These are phyloP conservation scores for Ophiocordyceps unilateralis DNA, from an alignment of 2,329 filamentous ascomycete genomes.

Conservation along the genomic window DNA sequence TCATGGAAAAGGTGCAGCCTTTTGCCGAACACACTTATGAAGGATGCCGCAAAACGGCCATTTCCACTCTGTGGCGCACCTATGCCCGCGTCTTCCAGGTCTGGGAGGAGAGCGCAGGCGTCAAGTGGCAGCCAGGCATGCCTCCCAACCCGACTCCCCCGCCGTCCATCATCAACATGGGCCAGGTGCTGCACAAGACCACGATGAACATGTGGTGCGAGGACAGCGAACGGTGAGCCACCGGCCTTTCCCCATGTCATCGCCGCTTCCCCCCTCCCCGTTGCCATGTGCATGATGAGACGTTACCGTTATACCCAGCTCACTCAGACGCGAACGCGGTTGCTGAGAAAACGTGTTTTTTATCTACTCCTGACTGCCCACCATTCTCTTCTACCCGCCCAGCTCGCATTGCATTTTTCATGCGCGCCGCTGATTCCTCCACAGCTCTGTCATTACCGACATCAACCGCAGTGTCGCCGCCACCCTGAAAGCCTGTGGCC, in stretches of 20 bases:
- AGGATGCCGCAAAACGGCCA: slow-evolving; percentile 79
- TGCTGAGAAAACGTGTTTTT: slow-evolving; percentile 68
- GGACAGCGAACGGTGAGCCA: slow-evolving; percentile 80
- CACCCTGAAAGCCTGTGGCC: slow-evolving; percentile 79
- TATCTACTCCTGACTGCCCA: slow-evolving; percentile 14
- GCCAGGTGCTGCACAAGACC: slow-evolving; percentile 66
- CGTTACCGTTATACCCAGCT: slow-evolving; percentile 93
- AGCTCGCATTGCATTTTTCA: background rate
- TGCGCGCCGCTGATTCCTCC: background rate
- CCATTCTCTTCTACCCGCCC: background rate
- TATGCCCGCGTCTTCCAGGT: slow-evolving; percentile 84
- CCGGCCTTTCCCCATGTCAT: background rate
- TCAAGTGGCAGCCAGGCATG: slow-evolving; percentile 81
- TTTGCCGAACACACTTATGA: slow-evolving; percentile 83
- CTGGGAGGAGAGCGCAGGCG: slow-evolving; percentile 54
- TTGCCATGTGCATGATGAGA: slow-evolving; percentile 53
- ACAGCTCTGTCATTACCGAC: slow-evolving; percentile 73
- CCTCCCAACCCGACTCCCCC: slow-evolving; percentile 69
- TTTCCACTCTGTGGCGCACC: slow-evolving; percentile 82
- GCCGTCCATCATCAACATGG: slow-evolving; percentile 66
- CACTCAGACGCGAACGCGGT: slow-evolving; percentile 88
- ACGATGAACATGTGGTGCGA: slow-evolving; percentile 78
- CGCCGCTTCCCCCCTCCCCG: too few relatives aligned
- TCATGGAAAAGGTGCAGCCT: slow-evolving; percentile 62
- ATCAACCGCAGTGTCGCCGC: slow-evolving; percentile 88